Base-by-base conservation (phyloP, 768 basidiomycete genomes). In the Amanita rubescens region DNA sequence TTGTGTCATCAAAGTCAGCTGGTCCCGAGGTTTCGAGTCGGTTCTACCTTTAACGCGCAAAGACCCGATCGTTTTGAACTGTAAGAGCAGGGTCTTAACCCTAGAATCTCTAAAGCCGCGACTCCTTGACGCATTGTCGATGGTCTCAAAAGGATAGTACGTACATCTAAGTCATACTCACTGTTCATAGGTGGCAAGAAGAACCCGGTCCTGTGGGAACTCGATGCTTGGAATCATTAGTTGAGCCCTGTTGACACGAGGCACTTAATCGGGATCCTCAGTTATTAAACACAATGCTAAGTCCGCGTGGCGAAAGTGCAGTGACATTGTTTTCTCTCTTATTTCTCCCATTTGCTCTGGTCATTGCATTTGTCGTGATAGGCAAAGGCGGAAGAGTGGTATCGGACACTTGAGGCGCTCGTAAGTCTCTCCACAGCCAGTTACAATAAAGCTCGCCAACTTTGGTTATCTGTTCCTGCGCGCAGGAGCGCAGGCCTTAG, bases 211-310 rank as follows among this genome's bases (percentile, higher is more conserved):
- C 32, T 39, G 38, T 39, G 51, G 35, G 41, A 52, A 38, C 17
- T 42, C 27, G 49, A 51, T 51, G 37, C 49, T 41, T 30, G 27
- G 37, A 38, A 51, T 51, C 32, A 49, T 51, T 41, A 44, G 35
- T 52, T 44, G 42, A 43, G 42, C 43, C 52, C 52, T 37, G 52
- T 46, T 32, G 33, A 37, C 52, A 53, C 44, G 52, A 53, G 52
- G 52, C 52, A 44, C n/a, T 46, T 53, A 46, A 42, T 46, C 49
- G 39, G 49, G 49, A 50, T 50, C 37, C 33, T 20, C 51, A 43
- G 43, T 35, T 45, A 53, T 53, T 53, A 51, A 51, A 52, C 17
- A 53, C 52, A 53, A 53, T n/a, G 52, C 52, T 27, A 45, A 20
- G 42, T 45, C 32, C 52, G 42, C 52, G 34, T 53, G 52, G 52